Evolutionary conservation across 2,329 filamentous ascomycete species (phyloP).

Genomic region (Alternaria incomplexa): DNA sequence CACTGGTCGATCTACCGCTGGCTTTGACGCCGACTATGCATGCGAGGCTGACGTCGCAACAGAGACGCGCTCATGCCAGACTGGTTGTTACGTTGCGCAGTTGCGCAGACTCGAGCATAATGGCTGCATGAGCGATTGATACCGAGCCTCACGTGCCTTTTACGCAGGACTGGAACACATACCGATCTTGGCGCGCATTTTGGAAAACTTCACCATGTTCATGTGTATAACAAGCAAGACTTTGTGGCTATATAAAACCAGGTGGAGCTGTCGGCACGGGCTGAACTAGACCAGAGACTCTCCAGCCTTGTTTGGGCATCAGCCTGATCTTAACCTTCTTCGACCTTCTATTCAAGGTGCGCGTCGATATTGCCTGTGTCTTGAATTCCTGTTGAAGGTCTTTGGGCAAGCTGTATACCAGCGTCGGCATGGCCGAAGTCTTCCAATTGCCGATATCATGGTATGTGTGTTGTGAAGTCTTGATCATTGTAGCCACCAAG

Average conservation of each 20-base stretch:
- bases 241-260: not conserved
- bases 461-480: conserved; percentile 18
- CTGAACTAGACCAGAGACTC: conserved; percentile 21
- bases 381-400: not conserved
- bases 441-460: conserved; percentile 32
- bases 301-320: conserved; percentile 22
- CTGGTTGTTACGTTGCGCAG: not conserved
- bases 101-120: too few species aligned
- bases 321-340: conserved; percentile 15
- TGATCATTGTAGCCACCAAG: conserved; percentile 32
- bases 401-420: conserved; percentile 29
- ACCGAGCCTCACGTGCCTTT: not conserved
- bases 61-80: not conserved
- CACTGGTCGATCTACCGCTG: not conserved
- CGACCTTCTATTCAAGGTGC: not conserved
- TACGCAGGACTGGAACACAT: too few species aligned
- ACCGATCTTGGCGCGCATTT: too few species aligned
- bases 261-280: not conserved
- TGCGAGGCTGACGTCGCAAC: not conserved
- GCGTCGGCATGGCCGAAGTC: conserved; percentile 31
- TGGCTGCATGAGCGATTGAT: not conserved
- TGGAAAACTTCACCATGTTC: too few species aligned
- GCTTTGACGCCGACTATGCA: not conserved
- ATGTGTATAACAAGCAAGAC: not conserved
- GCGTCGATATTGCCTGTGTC: not conserved